A percentile compares a stretch with the other conserved stretches of the same genome.
These are phyloP conservation scores for Coffea humblotiana DNA, from an alignment of 305 asterid species.

Conservation along the genomic window DNA sequence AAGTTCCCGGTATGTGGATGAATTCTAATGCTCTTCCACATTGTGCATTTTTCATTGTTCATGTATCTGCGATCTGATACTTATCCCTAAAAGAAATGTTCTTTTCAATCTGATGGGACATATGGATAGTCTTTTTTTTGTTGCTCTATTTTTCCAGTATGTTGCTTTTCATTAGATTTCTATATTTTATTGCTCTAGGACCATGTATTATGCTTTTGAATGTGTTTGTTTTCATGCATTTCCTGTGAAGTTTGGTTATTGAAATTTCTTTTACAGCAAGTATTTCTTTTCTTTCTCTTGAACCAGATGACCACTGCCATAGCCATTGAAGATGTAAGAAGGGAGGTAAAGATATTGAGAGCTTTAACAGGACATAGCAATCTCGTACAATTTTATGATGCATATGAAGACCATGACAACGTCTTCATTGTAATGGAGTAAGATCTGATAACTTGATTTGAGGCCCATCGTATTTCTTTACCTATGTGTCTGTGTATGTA, in stretches of 20 bases:
- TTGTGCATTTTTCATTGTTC: too few relatives aligned
- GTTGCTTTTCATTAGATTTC: slow-evolving; percentile 3
- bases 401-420: slow-evolving; percentile 80
- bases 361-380: slow-evolving; percentile 86
- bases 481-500: not conserved
- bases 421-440: slow-evolving; percentile 97
- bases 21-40: not conserved
- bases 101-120: not conserved
- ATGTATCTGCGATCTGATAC: not conserved
- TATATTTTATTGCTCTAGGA: not conserved
- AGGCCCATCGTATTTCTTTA: not conserved
- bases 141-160: not conserved
- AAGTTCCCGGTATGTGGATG: not conserved
- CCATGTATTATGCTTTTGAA: not conserved
- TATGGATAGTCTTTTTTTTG: not conserved
- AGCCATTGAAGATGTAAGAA: slow-evolving; percentile 92
- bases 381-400: slow-evolving; percentile 76
- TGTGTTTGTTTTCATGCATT: not conserved
- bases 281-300: slow-evolving; percentile 12
- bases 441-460: slow-evolving; percentile 28
- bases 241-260: not conserved
- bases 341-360: slow-evolving; percentile 96
- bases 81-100: not conserved
- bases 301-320: slow-evolving; percentile 87
- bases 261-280: slow-evolving; percentile 16